A percentile compares a stretch with the other conserved stretches of the same genome.
Conservation (phyloP, 192 early-diverging fungal genomes). For the Dispira parvispora region DNA sequence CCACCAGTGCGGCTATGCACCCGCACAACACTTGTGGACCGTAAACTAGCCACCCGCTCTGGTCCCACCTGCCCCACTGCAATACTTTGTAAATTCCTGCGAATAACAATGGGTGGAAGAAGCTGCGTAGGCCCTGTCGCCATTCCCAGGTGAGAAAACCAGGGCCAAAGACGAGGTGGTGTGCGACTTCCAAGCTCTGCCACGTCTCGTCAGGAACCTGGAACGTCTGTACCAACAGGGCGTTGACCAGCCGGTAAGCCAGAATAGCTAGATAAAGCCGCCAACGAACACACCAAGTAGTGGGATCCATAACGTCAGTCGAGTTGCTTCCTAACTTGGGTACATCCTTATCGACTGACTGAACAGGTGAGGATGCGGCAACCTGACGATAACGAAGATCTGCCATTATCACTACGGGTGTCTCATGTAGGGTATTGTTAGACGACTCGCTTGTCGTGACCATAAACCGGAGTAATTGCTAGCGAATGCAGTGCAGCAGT, state of each 20-base stretch:
- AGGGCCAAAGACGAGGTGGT: conserved; percentile 69
- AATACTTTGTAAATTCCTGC: conserved; percentile 54
- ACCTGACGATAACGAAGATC: too few species aligned
- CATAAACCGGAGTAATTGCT: too few species aligned
- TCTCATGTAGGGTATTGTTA: too few species aligned
- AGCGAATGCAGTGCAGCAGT: too few species aligned
- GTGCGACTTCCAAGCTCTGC: conserved; percentile 88
- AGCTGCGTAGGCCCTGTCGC: conserved; percentile 60
- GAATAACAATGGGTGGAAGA: conserved; percentile 72
- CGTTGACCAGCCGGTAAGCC: conserved; percentile 1
- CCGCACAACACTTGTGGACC: neutral
- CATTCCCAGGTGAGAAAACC: conserved; percentile 94
- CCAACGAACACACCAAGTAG: too few species aligned
- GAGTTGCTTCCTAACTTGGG: too few species aligned
- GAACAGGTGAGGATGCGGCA: too few species aligned
- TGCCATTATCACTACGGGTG: too few species aligned
- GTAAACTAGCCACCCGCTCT: conserved; percentile 13
- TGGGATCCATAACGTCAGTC: too few species aligned
- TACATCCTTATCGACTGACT: too few species aligned
- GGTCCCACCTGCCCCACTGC: conserved; percentile 41
- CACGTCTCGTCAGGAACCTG: conserved; percentile 95
- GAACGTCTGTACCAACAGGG: conserved; percentile 36
- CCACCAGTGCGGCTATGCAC: conserved; percentile 4
- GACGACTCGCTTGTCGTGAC: too few species aligned
- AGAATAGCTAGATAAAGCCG: neutral